Evolutionary conservation across 2,329 filamentous ascomycete species (phyloP), one percentile per base, ranked within the genome.

Genomic region (Phyllosticta citriasiana): DNA sequence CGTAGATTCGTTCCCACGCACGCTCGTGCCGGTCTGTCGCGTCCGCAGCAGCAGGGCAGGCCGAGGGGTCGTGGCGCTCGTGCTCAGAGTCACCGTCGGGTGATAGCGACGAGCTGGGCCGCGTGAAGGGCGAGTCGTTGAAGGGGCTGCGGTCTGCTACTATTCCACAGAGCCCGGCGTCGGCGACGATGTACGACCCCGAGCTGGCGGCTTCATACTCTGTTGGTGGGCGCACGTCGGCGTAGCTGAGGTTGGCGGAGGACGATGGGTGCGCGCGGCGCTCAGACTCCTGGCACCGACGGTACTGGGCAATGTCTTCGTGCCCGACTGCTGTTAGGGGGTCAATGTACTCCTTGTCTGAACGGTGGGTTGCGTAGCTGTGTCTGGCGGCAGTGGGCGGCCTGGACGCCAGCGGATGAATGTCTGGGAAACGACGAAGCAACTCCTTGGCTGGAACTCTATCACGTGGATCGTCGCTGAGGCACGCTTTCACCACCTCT

Each of bases 401-500:
- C 51, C 65, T 65, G 3, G 65, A 57, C 10, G 64, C 61, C 3
- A 66, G 57, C n/a, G 63, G 24, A 9, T 59, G 19, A 10, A 63
- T 55, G 2, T 72, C 66, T 0, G 75, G 75, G 53, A 73, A 72
- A 40, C 62, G 66, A 16, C 61, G 57, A 9, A 96, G 78, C 14
- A 97, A 80, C 26, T 86, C 81, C 56, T 85, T 84, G 3, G 94
- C 93, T 57, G 90, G 85, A 10, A 85, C 77, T 57, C 94, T 84
- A 60, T 84, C 78, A 61, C 88, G 84, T 6, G 94, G 93, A 62
- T 86, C 81, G 27, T 87, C 81, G 65, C 84, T 88, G 57, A 97
- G 79, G 71, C 93, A 97, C 16, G 85, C 85, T 59, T 86, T 82
- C 47, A 96, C 85, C 56, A 96, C 80, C 16, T 83, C 79, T 63